Evolutionary conservation across 306 rosid species (phyloP).

Genomic region (Crataegus laevigata): DNA sequence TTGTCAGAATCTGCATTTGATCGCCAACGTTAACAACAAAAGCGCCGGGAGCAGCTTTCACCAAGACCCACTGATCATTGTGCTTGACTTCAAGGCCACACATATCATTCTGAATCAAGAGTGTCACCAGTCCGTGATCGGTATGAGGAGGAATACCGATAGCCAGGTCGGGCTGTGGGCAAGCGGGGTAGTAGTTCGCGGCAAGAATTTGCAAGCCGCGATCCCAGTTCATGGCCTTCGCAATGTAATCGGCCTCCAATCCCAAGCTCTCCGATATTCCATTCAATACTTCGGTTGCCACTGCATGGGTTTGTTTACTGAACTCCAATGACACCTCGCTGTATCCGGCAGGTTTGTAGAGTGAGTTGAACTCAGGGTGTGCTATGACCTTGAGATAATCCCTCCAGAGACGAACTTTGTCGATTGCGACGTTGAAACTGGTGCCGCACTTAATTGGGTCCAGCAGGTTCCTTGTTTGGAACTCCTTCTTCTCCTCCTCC

Average conservation of each 20-base stretch:
- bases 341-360: slow-evolving; percentile 29
- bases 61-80: not conserved
- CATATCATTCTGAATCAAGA: not conserved
- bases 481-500: slow-evolving; percentile 10
- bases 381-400: slow-evolving; percentile 41
- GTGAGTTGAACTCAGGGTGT: slow-evolving; percentile 43
- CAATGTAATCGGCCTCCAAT: not conserved
- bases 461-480: not conserved
- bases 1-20: slow-evolving; percentile 31
- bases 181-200: not conserved
- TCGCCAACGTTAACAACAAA: slow-evolving; percentile 13
- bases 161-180: slow-evolving; percentile 2
- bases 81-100: slow-evolving; percentile 5
- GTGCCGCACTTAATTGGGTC: slow-evolving; percentile 36
- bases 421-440: slow-evolving; percentile 28
- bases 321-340: slow-evolving; percentile 37
- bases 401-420: slow-evolving; percentile 42
- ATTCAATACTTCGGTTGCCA: slow-evolving; percentile 14
- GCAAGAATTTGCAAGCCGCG: not conserved
- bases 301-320: slow-evolving; percentile 25
- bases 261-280: slow-evolving; percentile 6
- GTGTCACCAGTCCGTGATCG: not conserved
- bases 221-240: not conserved
- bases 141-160: slow-evolving; percentile 3
- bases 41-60: not conserved